Conservation (phyloP, 2,329 filamentous ascomycete genomes). For the Tolypocladium album region DNA sequence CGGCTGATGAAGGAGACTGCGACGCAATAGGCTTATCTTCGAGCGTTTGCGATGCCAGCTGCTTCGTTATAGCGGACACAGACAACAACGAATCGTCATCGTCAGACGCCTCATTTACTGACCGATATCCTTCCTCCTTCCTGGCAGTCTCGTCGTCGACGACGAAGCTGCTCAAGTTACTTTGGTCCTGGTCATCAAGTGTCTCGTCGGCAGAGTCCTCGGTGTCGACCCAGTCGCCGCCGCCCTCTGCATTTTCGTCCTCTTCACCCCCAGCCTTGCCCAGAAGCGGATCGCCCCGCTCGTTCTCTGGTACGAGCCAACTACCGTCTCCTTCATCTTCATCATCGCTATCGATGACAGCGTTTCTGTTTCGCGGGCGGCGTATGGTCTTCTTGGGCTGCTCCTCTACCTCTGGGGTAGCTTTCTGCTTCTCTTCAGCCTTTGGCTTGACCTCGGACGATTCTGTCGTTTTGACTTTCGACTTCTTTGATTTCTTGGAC, state of each 20-base stretch:
- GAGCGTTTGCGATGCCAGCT: slow-evolving; percentile 25
- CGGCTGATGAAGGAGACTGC: slow-evolving; percentile 3
- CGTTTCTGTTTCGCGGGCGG: slow-evolving; percentile 38
- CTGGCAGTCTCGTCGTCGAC: slow-evolving; percentile 36
- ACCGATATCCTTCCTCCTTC: slow-evolving; percentile 19
- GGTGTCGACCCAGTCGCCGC: slow-evolving; percentile 65
- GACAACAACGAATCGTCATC: slow-evolving; percentile 23
- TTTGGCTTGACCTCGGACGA: slow-evolving; percentile 10
- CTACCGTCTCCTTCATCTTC: slow-evolving; percentile 62
- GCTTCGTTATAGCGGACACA: slow-evolving; percentile 23
- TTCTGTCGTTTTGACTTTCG: slow-evolving; percentile 1
- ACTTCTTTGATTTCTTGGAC: not conserved
- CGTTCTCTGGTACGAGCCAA: slow-evolving; percentile 65
- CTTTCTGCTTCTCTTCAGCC: slow-evolving; percentile 6
- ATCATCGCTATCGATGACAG: slow-evolving; percentile 56
- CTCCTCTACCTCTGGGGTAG: slow-evolving; percentile 8
- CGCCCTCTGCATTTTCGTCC: slow-evolving; percentile 80
- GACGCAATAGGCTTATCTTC: slow-evolving; percentile 10
- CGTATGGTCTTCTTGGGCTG: slow-evolving; percentile 13
- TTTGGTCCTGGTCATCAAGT: slow-evolving; percentile 40
- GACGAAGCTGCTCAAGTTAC: slow-evolving; percentile 44
- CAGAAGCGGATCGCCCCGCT: slow-evolving; percentile 49
- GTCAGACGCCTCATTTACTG: slow-evolving; percentile 12
- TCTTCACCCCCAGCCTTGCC: slow-evolving; percentile 76
- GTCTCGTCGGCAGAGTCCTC: slow-evolving; percentile 55